phyloP scores from a whole-genome alignment of 75 land plant genomes.

The Pinus taeda region DNA sequence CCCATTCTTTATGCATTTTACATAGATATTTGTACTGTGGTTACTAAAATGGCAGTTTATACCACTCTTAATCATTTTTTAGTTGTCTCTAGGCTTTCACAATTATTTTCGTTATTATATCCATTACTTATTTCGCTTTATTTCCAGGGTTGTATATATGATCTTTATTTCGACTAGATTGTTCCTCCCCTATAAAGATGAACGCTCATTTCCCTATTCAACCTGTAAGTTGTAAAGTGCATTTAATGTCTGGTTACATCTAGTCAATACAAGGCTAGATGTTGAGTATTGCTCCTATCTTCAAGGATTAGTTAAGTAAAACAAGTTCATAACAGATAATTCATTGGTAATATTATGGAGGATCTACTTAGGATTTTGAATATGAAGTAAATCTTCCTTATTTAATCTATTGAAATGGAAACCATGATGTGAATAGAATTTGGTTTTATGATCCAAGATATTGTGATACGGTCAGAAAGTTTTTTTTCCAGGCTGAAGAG shows the following conservation, averaged over 20 bases:
- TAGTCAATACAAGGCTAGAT: neutral
- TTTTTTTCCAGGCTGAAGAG: no score
- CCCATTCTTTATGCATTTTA: conserved; percentile 6
- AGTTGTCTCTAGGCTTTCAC: neutral
- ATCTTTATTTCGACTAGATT: neutral
- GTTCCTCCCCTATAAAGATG: neutral
- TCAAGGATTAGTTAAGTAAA: no score
- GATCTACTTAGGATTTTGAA: no score
- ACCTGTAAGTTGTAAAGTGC: neutral
- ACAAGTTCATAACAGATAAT: no score
- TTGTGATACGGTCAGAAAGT: no score
- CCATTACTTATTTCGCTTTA: neutral
- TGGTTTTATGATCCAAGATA: no score
- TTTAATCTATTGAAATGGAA: no score
- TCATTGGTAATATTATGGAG: no score
- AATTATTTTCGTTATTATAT: neutral
- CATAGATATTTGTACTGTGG: neutral
- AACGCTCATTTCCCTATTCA: neutral
- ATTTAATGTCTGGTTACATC: neutral
- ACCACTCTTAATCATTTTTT: neutral
- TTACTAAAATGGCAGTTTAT: conserved; percentile 8
- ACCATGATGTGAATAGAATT: no score
- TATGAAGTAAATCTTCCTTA: no score
- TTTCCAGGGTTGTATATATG: neutral
- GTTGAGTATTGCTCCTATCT: no score